Percentiles rank a stretch among this genome's conserved stretches.
Evolutionary conservation across 805 yeast genomes (phyloP).

Genomic region (Metschnikowia borealis): DNA sequence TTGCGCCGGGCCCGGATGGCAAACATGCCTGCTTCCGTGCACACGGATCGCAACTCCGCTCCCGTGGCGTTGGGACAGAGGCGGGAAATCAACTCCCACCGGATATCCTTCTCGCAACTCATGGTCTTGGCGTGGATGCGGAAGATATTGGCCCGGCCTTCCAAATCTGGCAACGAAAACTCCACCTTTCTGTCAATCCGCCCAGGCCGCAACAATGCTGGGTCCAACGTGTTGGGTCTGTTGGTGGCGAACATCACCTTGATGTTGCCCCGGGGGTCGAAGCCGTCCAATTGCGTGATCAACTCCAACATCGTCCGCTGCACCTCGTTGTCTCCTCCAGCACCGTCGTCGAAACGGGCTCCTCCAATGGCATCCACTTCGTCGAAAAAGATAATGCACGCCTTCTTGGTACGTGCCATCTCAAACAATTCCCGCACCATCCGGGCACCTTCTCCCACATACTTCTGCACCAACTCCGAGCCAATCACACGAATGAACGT

Average conservation of each 20-base stretch:
- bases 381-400: slow-evolving; percentile 96
- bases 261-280: slow-evolving; percentile 97
- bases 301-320: slow-evolving; percentile 98
- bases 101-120: slow-evolving; percentile 95
- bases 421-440: slow-evolving; percentile 98
- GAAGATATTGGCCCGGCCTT: slow-evolving; percentile 96
- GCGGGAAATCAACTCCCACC: slow-evolving; percentile 98
- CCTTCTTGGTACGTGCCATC: slow-evolving; percentile 98
- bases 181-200: slow-evolving; percentile 98
- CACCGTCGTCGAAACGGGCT: slow-evolving; percentile 99
- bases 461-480: slow-evolving; percentile 95
- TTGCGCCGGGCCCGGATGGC: slow-evolving; percentile 98
- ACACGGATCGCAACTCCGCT: slow-evolving; percentile 96
- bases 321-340: slow-evolving; percentile 98
- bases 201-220: slow-evolving; percentile 96
- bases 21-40: slow-evolving; percentile 99
- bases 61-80: slow-evolving; percentile 98
- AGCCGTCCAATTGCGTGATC: slow-evolving; percentile 96
- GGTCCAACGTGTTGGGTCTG: slow-evolving; percentile 96
- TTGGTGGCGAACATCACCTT: slow-evolving; percentile 99
- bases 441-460: slow-evolving; percentile 99
- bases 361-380: slow-evolving; percentile 99
- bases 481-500: slow-evolving; percentile 98
- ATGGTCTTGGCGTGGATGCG: slow-evolving; percentile 95
- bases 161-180: slow-evolving; percentile 92